Evolutionary conservation across 495 filamentous ascomycete genomes (phyloP).

Genomic region (Jackrogersella minutella): DNA sequence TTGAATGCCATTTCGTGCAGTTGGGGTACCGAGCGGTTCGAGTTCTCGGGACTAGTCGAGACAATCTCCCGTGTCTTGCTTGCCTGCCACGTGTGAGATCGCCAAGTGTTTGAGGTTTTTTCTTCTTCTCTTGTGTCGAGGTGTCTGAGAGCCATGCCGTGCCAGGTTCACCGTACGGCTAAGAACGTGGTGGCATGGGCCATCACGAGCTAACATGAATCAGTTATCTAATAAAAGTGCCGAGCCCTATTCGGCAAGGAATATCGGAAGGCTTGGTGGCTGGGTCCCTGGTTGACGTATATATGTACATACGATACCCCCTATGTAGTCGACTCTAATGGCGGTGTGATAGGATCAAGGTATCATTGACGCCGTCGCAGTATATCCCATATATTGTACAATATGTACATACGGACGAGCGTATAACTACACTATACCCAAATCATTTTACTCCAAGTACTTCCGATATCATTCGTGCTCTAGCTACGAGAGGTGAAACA

Average conservation of each 20-base stretch:
- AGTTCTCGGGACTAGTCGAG: constrained; percentile 26
- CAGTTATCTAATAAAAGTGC: constrained; percentile 2
- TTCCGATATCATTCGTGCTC: background rate
- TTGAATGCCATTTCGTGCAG: constrained; percentile 31
- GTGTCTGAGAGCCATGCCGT: constrained; percentile 18
- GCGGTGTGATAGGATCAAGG: constrained; percentile 37
- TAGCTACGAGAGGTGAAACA: constrained; percentile 30
- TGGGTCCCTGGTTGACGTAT: constrained; percentile 19
- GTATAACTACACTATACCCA: background rate
- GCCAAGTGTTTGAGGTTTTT: constrained; percentile 20
- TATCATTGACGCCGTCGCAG: constrained; percentile 11
- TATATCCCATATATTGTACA: background rate
- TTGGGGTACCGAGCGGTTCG: constrained; percentile 30
- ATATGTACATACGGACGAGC: background rate
- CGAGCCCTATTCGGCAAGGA: constrained; percentile 6
- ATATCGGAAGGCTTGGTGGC: constrained; percentile 17
- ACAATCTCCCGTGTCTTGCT: constrained; percentile 37
- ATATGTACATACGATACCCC: background rate
- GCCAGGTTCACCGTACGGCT: constrained; percentile 12
- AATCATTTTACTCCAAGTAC: background rate
- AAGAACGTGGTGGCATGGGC: constrained; percentile 15
- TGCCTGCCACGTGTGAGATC: constrained; percentile 40
- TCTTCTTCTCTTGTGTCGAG: constrained; percentile 4
- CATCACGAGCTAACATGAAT: background rate
- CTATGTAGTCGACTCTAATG: too few relatives aligned